These are phyloP conservation scores for Aciculosporium take DNA, from an alignment of 2,329 filamentous ascomycete genomes.

Conservation along the genomic window DNA sequence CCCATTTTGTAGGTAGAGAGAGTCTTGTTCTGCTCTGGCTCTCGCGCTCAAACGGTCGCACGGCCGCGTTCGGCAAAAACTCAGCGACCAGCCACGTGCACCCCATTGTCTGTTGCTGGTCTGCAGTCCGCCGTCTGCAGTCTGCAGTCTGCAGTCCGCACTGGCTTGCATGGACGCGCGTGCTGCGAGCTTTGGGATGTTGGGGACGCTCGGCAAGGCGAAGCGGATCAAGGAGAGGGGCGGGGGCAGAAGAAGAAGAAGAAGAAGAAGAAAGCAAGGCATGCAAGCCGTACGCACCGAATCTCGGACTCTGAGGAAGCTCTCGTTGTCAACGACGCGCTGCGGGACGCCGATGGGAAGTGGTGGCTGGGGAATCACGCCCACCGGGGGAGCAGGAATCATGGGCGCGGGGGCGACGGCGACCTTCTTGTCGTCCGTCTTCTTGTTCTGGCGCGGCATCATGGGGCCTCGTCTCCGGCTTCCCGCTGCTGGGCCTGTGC, in stretches of 20 bases:
- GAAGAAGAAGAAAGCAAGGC: constrained; percentile 3
- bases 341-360: constrained; percentile 12
- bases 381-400: constrained; percentile 7
- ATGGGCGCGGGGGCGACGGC: constrained; percentile 19
- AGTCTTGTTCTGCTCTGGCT: too few relatives aligned
- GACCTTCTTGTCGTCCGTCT: constrained; percentile 25
- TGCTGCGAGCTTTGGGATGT: too few relatives aligned
- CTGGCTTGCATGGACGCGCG: too few relatives aligned
- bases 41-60: not conserved
- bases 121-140: not conserved
- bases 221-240: not conserved
- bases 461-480: too few relatives aligned
- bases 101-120: too few relatives aligned
- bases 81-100: too few relatives aligned
- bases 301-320: constrained; percentile 69
- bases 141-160: not conserved
- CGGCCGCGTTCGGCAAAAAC: not conserved
- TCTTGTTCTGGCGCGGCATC: constrained; percentile 34
- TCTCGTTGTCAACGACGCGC: constrained; percentile 49
- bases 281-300: constrained; percentile 44
- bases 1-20: too few relatives aligned
- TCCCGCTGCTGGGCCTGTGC: too few relatives aligned
- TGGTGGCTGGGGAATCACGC: constrained; percentile 6
- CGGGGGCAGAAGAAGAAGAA: not conserved
- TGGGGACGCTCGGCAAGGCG: not conserved